Evolutionary conservation across 2,329 filamentous ascomycete species (phyloP).

Genomic region (Trichophyton mentagrophytes): DNA sequence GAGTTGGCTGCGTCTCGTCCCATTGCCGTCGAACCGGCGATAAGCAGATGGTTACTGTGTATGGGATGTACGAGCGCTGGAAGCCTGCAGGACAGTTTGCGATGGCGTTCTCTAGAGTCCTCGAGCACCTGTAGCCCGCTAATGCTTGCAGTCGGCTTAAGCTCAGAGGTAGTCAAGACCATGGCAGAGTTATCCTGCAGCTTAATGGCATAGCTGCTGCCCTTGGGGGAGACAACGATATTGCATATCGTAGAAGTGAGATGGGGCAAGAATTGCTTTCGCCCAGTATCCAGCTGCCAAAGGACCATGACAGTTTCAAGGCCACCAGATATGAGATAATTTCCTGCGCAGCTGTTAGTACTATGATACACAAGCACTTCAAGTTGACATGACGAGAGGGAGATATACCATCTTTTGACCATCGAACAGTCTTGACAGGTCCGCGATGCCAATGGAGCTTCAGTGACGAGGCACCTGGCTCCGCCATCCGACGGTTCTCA

Average conservation of each 20-base stretch:
- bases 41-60: constrained; percentile 50
- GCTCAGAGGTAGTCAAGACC: constrained; percentile 76
- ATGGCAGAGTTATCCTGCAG: constrained; percentile 88
- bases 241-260: constrained; percentile 74
- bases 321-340: constrained; percentile 89
- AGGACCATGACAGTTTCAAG: constrained; percentile 78
- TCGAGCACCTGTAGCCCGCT: constrained; percentile 58
- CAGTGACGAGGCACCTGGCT: constrained; percentile 38
- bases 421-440: constrained; percentile 72
- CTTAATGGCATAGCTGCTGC: constrained; percentile 70
- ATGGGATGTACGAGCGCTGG: constrained; percentile 52
- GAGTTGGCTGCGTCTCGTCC: constrained; percentile 32
- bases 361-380: constrained; percentile 20
- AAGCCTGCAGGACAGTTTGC: constrained; percentile 28
- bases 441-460: constrained; percentile 86
- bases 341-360: constrained; percentile 41
- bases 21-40: constrained; percentile 50
- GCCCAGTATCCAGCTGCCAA: constrained; percentile 84
- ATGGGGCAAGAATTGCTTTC: constrained; percentile 77
- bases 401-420: constrained; percentile 69
- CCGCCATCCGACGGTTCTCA: constrained; percentile 35
- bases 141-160: constrained; percentile 72
- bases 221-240: constrained; percentile 65
- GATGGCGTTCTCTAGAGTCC: not conserved
- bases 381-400: not conserved